A percentile compares a stretch with the other conserved stretches of the same genome.
Conservation (phyloP, 495 filamentous ascomycete species). For the Penicillium silybi region DNA sequence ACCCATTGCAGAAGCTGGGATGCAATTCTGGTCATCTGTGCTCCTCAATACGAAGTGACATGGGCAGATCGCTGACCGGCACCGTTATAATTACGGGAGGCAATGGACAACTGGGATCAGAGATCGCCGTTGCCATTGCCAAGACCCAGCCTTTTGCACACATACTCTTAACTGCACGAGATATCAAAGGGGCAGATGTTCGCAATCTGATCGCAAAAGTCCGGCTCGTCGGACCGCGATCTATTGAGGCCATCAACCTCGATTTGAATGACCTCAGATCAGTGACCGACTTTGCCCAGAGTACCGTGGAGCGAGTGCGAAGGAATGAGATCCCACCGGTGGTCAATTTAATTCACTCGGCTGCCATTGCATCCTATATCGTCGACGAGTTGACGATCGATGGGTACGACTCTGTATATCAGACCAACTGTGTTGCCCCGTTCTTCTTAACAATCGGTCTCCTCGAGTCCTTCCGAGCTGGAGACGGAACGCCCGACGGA, state of each 20-base stretch:
- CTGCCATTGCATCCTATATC: slow-evolving; percentile 35
- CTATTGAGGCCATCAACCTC: slow-evolving; percentile 32
- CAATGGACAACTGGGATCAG: slow-evolving; percentile 36
- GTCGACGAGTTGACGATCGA: slow-evolving; percentile 33
- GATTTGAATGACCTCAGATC: slow-evolving; percentile 36
- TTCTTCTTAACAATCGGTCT: slow-evolving; percentile 40
- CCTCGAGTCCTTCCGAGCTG: slow-evolving; percentile 39
- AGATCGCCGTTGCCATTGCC: slow-evolving; percentile 38
- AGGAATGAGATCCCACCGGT: slow-evolving; percentile 38
- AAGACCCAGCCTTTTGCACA: slow-evolving; percentile 39
- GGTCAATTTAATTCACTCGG: slow-evolving; percentile 34
- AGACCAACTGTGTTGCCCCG: slow-evolving; percentile 39
- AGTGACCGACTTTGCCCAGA: slow-evolving; percentile 28
- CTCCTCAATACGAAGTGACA: slow-evolving; percentile 6
- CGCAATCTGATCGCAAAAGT: slow-evolving; percentile 26
- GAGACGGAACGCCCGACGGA: slow-evolving; percentile 31
- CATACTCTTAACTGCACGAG: slow-evolving; percentile 32
- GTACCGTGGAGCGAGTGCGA: slow-evolving; percentile 35
- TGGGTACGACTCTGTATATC: slow-evolving; percentile 40
- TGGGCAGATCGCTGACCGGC: slow-evolving; percentile 38
- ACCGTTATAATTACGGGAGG: slow-evolving; percentile 44
- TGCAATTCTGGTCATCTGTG: neutral
- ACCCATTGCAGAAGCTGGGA: neutral
- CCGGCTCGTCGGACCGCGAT: slow-evolving; percentile 37
- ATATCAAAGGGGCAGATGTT: slow-evolving; percentile 32